Base-by-base conservation (phyloP, 352 stramenopile species). In the Peronospora destructor region DNA sequence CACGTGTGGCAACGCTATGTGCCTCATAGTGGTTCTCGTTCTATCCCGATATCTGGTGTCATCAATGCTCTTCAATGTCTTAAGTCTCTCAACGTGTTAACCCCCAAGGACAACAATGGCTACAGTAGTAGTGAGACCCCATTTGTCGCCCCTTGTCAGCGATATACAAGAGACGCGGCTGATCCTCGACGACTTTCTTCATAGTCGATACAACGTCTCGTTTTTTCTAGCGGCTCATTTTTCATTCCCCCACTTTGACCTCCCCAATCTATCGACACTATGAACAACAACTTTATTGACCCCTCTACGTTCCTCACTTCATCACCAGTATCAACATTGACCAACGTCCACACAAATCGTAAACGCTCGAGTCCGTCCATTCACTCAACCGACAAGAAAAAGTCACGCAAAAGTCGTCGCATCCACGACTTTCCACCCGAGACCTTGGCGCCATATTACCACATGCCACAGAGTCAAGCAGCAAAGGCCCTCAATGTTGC, bases 41-140 rank as follows among this genome's bases (percentile, higher is more conserved):
- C 42, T 41, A 57, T 59, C 37, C n/a, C 13, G 1, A 48, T 48
- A 56, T 61, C 61, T 70, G 45, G 61, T 54, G 61, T 61, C 61
- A 70, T 70, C 61, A 66, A 56, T 65, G 53, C 12, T 35, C 56
- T 66, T 69, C 56, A 69, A 65, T 19, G 44, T 33, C 23, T 25
- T 34, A 47, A 41, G 19, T 59, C 47, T 59, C 45, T 53, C 45
- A 37, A 37, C 30, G 28, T 37, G 42, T 39, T 28, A 29, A 38
- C 30, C 39, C 39, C n/a, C 19, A 30, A 38, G 32, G 6, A 14
- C 26, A 35, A 23, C 32, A 44, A 44, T 17, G 10, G 29, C 19
- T 25, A 66, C n/a, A 62, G 47, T 63, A 49, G 47, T 66, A 59
- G 59, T 66, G 60, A 65, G 55, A 65, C 56, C 34, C 35, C 29